Evolutionary conservation across 495 filamentous ascomycete genomes (phyloP), one percentile per base, ranked within the genome.

Genomic region (Cenococcum geophilum): DNA sequence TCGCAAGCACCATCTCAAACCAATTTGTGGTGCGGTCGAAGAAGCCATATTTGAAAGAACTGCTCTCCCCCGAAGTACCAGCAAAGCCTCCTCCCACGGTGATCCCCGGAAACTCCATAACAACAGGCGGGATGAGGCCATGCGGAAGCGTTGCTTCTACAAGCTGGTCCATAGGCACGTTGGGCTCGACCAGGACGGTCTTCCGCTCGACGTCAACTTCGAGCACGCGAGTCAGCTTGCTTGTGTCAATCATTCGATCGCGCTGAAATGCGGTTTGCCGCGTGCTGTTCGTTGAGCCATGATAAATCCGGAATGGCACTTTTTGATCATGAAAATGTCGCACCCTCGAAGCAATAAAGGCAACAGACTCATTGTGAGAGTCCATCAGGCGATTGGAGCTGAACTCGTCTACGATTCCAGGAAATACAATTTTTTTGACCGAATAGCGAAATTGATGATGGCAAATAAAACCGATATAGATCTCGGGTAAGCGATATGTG

Each of bases 231-330:
- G 65, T 65, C 14, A 76, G 67, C 3, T n/a, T 9, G 49, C 64
- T 78, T 32, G 76, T 85, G 66, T 89, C 82, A 47, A 87, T 73
- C 5, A 77, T 78, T 49, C 79, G 76, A 52, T 77, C 73, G 6
- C 67, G 67, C 45, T 72, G 70, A 45, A 73, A 69, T 5, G 70
- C 63, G 8, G 76, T 71, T 12, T 74, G 76, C 0, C 86, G 82
- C 16, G 87, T 91, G 65, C 78, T 84, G 70, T 90, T 90, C 21
- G 88, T 91, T 0, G 83, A 83, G 64, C 89, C 89, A 77, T 91
- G 89, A 72, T 78, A 83, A 72, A 92, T 89, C 58, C 88, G 82
- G 74, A 88, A 92, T 23, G 65, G 61, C 2, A 45, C 61, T 4
- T 57, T 55, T 0, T 47, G 21, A 1, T 48, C 27, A 58, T 65